A percentile compares a stretch with the other conserved stretches of the same genome.
phyloP scores from a whole-genome alignment of 208 protist genomes.

The Trichomonas vaginalis region DNA sequence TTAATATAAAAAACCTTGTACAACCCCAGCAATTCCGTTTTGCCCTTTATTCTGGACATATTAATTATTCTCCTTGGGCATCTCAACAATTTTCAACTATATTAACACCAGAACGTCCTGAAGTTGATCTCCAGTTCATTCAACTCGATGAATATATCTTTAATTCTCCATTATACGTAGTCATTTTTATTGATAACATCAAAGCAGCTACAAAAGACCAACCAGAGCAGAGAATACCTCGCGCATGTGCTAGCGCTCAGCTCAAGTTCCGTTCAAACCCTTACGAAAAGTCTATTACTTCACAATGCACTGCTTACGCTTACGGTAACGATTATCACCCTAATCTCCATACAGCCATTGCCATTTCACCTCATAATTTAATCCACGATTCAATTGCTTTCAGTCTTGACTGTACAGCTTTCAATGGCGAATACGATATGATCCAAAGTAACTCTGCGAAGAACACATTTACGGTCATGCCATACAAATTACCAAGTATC shows the following conservation, averaged over 20 bases:
- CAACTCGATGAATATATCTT: background rate
- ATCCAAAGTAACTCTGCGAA: background rate
- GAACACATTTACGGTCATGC: background rate
- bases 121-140: background rate
- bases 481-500: background rate
- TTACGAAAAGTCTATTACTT: background rate
- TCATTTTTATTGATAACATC: background rate
- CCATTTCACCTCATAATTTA: background rate
- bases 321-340: background rate
- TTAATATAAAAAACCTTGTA: background rate
- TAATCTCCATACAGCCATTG: background rate
- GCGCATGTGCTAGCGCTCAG: background rate
- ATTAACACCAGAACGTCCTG: background rate
- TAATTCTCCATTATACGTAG: background rate
- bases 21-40: background rate
- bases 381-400: background rate
- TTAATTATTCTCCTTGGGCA: background rate
- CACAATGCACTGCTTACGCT: background rate
- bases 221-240: background rate
- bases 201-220: background rate
- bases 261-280: background rate
- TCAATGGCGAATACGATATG: background rate
- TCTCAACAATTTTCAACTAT: background rate
- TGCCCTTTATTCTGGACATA: background rate
- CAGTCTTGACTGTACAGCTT: background rate